These are phyloP conservation scores for Rhizophagus sp. DNA, from an alignment of 192 early-diverging fungal genomes.

Conservation along the genomic window DNA sequence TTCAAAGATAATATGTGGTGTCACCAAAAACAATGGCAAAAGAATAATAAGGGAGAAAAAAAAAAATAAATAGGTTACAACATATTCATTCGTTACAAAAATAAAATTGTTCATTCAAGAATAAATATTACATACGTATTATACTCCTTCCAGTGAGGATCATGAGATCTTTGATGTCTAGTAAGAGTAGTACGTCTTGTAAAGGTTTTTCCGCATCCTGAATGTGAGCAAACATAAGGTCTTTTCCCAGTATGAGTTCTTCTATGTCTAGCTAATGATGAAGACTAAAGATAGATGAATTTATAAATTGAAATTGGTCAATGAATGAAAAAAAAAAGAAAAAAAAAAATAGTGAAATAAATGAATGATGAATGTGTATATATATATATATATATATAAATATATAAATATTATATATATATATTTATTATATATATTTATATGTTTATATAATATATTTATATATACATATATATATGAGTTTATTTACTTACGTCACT, in stretches of 20 bases:
- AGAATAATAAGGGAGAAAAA: background rate
- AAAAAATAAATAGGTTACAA: background rate
- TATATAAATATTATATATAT: too few species aligned
- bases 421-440: background rate
- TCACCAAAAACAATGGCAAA: background rate
- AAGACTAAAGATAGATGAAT: conserved; percentile 31
- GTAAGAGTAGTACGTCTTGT: conserved; percentile 67
- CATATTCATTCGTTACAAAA: background rate
- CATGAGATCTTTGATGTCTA: conserved; percentile 43
- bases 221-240: conserved; percentile 68
- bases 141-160: conserved; percentile 29
- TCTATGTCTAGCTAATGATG: conserved; percentile 75
- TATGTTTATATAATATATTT: background rate
- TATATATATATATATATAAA: too few species aligned
- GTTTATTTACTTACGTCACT: conserved; percentile 54
- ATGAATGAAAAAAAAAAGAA: too few species aligned
- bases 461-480: too few species aligned
- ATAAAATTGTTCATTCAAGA: background rate
- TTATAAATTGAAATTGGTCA: background rate
- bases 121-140: conserved; percentile 27
- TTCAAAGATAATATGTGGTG: background rate
- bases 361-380: too few species aligned
- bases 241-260: conserved; percentile 79
- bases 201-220: conserved; percentile 75
- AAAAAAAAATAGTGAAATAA: too few species aligned